Evolutionary conservation across 2,329 filamentous ascomycete genomes (phyloP).

Genomic region (Cephalotrichum gorgonifer): DNA sequence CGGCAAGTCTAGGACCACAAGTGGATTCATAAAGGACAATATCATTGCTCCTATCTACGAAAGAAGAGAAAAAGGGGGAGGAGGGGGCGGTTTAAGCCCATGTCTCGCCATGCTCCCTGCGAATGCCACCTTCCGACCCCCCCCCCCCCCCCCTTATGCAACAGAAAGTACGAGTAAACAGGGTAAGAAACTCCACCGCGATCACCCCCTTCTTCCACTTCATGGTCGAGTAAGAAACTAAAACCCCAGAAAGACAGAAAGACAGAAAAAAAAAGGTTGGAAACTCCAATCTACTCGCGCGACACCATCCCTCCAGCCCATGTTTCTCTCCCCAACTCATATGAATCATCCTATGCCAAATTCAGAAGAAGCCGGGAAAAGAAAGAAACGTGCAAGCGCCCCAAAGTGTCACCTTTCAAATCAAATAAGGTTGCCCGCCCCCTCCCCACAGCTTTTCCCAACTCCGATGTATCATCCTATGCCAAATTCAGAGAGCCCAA

Average conservation of each 20-base stretch:
- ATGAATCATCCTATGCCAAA: background rate
- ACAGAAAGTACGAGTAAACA: too few relatives aligned
- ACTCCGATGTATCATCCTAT: conserved; percentile 1
- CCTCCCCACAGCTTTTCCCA: background rate
- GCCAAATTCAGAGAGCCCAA: conserved; percentile 2
- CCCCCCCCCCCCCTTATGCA: too few relatives aligned
- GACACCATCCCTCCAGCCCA: background rate
- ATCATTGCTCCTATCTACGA: background rate
- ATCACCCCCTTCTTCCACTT: background rate
- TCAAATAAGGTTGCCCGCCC: background rate
- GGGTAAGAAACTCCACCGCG: background rate
- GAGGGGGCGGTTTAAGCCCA: too few relatives aligned
- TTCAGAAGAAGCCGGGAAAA: background rate
- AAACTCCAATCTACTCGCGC: background rate
- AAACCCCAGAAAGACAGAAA: background rate
- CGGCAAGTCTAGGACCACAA: background rate
- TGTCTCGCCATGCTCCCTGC: too few relatives aligned
- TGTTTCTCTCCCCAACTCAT: background rate
- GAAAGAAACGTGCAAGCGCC: background rate
- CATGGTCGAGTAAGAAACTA: too few relatives aligned
- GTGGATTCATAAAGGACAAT: background rate
- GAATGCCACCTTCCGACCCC: too few relatives aligned
- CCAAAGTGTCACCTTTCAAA: background rate
- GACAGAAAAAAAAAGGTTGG: background rate
- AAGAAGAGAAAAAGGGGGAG: background rate